A percentile compares a stretch with the other conserved stretches of the same genome.
phyloP scores from a whole-genome alignment of 2,329 filamentous ascomycete species.

The Orbilia quercus region DNA sequence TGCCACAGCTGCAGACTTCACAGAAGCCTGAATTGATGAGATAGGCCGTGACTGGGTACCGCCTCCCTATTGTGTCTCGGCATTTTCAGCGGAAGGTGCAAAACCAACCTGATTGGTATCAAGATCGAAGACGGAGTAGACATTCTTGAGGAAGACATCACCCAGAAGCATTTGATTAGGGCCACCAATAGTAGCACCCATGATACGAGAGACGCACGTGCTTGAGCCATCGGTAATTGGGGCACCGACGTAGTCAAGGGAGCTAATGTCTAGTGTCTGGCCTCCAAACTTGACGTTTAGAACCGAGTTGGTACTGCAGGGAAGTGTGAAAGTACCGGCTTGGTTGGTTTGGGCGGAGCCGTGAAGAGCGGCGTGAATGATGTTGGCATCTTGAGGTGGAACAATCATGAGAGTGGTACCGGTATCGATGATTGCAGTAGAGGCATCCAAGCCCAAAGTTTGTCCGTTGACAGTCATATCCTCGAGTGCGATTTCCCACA shows the following conservation, averaged over 20 bases:
- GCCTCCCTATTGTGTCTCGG: slow-evolving; percentile 3
- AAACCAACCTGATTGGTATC: slow-evolving; percentile 74
- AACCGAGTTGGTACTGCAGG: slow-evolving; percentile 9
- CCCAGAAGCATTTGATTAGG: slow-evolving; percentile 72
- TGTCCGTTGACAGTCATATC: slow-evolving; percentile 69
- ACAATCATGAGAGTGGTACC: slow-evolving; percentile 74
- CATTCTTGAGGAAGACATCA: slow-evolving; percentile 87
- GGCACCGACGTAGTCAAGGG: slow-evolving; percentile 13
- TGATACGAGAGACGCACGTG: slow-evolving; percentile 16
- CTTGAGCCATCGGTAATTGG: slow-evolving; percentile 9
- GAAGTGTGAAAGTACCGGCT: slow-evolving; percentile 19
- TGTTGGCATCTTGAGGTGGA: slow-evolving; percentile 17
- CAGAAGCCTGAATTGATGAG: not conserved
- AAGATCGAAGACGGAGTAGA: slow-evolving; percentile 84
- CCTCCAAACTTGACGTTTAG: slow-evolving; percentile 21
- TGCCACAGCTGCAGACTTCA: slow-evolving; percentile 14
- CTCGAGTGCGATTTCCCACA: slow-evolving; percentile 74
- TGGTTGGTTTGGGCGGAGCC: slow-evolving; percentile 15
- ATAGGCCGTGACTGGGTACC: slow-evolving; percentile 12
- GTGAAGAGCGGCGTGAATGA: slow-evolving; percentile 18
- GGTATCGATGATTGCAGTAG: slow-evolving; percentile 68
- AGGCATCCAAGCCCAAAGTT: slow-evolving; percentile 62
- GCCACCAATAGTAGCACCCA: slow-evolving; percentile 8
- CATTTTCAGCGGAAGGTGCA: slow-evolving; percentile 15
- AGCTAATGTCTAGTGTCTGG: slow-evolving; percentile 8